These are phyloP conservation scores for Cryptococcus jaspeensis DNA, from an alignment of 1,284 basidiomycete species.

Conservation along the genomic window DNA sequence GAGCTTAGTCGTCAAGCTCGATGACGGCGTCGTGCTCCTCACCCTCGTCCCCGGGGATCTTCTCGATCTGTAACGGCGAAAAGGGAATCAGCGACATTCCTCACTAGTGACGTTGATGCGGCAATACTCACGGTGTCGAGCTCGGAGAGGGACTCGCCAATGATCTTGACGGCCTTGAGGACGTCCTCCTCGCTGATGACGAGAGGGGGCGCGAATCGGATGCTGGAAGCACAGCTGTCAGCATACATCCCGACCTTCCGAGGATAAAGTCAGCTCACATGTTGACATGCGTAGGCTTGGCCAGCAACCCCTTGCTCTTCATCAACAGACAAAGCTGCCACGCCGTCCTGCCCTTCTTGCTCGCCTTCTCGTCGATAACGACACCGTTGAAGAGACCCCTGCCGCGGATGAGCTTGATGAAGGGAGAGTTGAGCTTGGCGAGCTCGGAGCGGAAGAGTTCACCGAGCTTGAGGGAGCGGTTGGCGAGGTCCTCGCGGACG, in stretches of 20 bases:
- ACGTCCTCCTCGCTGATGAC: constrained; percentile 87
- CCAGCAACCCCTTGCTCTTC: constrained; percentile 80
- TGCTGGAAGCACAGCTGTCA: constrained; percentile 58
- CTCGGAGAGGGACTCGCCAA: constrained; percentile 73
- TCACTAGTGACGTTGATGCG: background rate
- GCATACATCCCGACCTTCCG: background rate
- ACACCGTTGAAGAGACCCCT: constrained; percentile 89
- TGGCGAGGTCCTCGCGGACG: constrained; percentile 76
- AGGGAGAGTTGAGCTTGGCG: constrained; percentile 64
- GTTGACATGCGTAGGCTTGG: constrained; percentile 95
- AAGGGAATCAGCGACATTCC: background rate
- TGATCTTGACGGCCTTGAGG: constrained; percentile 69
- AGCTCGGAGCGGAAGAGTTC: constrained; percentile 74
- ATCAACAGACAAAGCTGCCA: constrained; percentile 95
- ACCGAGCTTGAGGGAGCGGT: constrained; percentile 75
- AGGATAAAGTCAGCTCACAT: constrained; percentile 64
- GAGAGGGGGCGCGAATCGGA: constrained; percentile 92
- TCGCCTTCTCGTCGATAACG: constrained; percentile 83
- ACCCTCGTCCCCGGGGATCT: constrained; percentile 65
- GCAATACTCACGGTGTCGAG: constrained; percentile 67
- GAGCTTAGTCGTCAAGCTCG: constrained; percentile 33
- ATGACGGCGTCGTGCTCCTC: constrained; percentile 41
- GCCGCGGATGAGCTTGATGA: constrained; percentile 74
- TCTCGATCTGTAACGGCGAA: constrained; percentile 57
- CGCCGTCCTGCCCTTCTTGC: constrained; percentile 73